phyloP scores from a whole-genome alignment of 73 alveolate species.

The Loxodes magnus region DNA sequence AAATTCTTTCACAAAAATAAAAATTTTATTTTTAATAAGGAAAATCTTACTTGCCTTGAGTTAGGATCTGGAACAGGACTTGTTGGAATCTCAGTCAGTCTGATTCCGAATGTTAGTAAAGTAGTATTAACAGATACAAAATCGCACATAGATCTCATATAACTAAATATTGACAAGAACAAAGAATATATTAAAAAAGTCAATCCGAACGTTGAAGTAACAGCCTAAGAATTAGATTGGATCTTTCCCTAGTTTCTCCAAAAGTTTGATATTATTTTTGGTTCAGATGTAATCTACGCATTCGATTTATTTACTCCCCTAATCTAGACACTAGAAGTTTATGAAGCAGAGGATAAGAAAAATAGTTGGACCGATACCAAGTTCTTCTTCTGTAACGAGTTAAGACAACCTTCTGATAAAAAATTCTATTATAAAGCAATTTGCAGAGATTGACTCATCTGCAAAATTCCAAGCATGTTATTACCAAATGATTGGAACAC shows the following conservation, averaged over 20 bases:
- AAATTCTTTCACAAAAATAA: not conserved
- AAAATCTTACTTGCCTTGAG: not conserved
- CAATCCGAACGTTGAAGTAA: not conserved
- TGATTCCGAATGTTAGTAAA: not conserved
- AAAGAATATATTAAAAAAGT: no score
- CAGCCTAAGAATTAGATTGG: slow-evolving; percentile 6
- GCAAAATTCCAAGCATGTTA: no score
- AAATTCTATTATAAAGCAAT: no score
- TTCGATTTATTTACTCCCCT: slow-evolving; percentile 1
- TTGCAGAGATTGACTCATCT: no score
- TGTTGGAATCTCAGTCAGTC: not conserved
- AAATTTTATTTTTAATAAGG: not conserved
- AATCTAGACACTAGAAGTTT: slow-evolving; percentile 5
- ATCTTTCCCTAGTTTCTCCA: not conserved
- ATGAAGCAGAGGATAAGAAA: no score
- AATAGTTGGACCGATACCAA: no score
- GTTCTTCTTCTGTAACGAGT: no score
- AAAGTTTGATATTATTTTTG: slow-evolving; percentile 8
- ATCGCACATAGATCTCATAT: not conserved
- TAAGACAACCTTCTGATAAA: no score
- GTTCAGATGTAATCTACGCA: slow-evolving; percentile 10
- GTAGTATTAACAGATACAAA: slow-evolving; percentile 3
- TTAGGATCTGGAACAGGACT: slow-evolving; percentile 11
- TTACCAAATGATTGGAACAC: no score
- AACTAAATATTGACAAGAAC: slow-evolving; percentile 4